Base-by-base conservation (phyloP, 352 stramenopile genomes). In the Phytophthora vignae region DNA sequence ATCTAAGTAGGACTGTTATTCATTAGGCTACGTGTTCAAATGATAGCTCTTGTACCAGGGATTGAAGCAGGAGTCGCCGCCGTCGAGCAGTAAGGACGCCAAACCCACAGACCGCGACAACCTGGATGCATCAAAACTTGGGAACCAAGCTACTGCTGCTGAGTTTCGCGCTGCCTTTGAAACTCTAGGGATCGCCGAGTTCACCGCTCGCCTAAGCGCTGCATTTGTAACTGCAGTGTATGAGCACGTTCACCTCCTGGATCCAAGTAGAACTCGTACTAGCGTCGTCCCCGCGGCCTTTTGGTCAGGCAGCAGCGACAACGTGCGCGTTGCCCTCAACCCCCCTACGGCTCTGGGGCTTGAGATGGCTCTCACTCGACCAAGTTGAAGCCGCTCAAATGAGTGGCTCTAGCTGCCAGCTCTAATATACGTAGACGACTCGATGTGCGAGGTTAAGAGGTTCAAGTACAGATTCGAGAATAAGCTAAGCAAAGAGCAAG, bases 141-240 rank as follows among this genome's bases (percentile, higher is more conserved):
- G 61, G 19, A 42, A 67, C 11, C 22, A 53, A 17, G 44, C 17
- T 22, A 29, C 29, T 33, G n/a, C 42, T 15, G 29, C 11, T 42
- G 55, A 2, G 6, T 46, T 61, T 19, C 48, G 9, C 54, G 12
- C 3, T 12, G 56, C 53, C 25, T 42, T 77, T 6, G 64, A 70
- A 15, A 54, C 17, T 8, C 31, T 70, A 5, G 70, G 65, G 5
- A 33, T 27, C 31, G 60, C 70, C 21, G 70, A 74, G 25, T 29
- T 77, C 15, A 61, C 70, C 58, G 55, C 65, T 67, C 70, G 59
- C 29, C 60, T 90, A 12, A 77, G 73, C 36, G 71, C 78, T 40
- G 73, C 79, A 2, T 71, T 85, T 7, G 69, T 78, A 12, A 60
- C 78, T 11, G 79, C 79, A 1, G 70, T 88, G 21, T 91, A 88